Base-by-base conservation (phyloP, 1,139 yeast species). In the Scheffersomyces illinoinensis region DNA sequence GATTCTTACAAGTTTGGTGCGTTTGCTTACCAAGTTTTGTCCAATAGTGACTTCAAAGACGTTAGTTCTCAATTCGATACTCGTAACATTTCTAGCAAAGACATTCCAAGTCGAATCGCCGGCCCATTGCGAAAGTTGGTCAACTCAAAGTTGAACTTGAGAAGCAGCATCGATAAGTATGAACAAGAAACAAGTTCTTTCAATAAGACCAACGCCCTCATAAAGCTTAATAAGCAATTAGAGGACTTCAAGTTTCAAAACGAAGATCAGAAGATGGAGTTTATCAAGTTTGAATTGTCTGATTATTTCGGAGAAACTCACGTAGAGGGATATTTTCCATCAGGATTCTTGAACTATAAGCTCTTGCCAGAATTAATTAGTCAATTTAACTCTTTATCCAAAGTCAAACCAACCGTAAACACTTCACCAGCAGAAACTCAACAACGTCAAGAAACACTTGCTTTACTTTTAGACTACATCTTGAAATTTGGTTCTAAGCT, bases 1-100 rank as follows among this genome's bases (percentile, higher is more conserved):
- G 97, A 92, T 68, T 79, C 96, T 0, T 89, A 81, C 73, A 80
- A 81, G 59, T 77, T 88, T 53, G 97, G 93, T 1, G 72, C 75
- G 3, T 77, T 91, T 47, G 80, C 90, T 12, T 80, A 76, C 62
- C 61, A 77, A 71, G 63, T 72, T 1, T 84, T 87, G 68, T 78
- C 79, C 52, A 71, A 61, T 10, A 54, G 58, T 1, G 65, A 66
- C 18, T 64, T 64, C 53, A 51, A 54, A 21, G 61, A 59, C 14
- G 58, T 64, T 21, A 58, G 55, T 24, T 57, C 50, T 14, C 55
- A 53, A 43, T 60, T 58, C 52, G 57, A 58, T 7, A 55, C 56
- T 10, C 43, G 62, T 19, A 61, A 63, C 48, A 48, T 48, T 26
- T 59, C 56, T 12, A 51, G n/a, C 26, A 24, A 24, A 17, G 56